phyloP scores from a whole-genome alignment of 1,139 yeast genomes.

The Debaryomycetaceae sp. region DNA sequence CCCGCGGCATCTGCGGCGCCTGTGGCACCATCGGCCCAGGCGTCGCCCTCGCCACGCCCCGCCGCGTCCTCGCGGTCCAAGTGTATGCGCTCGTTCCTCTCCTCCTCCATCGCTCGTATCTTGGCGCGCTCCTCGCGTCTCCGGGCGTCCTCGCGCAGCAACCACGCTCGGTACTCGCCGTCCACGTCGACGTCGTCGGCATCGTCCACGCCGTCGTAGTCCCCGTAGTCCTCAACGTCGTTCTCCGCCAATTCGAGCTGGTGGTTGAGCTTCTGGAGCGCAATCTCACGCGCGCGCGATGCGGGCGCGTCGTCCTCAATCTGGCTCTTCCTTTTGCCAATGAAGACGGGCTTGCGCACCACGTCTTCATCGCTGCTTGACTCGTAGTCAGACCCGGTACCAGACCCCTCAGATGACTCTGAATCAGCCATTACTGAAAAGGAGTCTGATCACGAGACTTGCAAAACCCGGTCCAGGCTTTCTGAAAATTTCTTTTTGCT shows the following conservation, averaged over 20 bases:
- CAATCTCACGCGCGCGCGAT: constrained; percentile 3
- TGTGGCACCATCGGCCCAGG: background rate
- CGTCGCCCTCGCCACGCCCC: background rate
- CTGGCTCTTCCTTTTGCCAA: constrained; percentile 3
- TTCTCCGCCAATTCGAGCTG: constrained; percentile 1
- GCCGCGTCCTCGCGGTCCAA: constrained; percentile 6
- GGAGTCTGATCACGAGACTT: too few relatives aligned
- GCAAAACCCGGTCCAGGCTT: too few relatives aligned
- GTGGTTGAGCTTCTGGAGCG: constrained; percentile 6
- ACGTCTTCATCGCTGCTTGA: constrained; percentile 1
- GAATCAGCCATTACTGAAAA: too few relatives aligned
- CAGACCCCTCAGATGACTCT: background rate
- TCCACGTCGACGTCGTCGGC: constrained; percentile 39
- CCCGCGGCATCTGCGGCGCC: background rate
- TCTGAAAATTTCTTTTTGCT: too few relatives aligned
- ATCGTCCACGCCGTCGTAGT: constrained; percentile 33
- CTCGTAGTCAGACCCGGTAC: too few relatives aligned
- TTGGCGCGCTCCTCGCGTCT: constrained; percentile 24
- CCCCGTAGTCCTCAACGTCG: constrained; percentile 8
- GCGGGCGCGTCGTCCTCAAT: background rate
- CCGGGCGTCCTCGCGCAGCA: constrained; percentile 26
- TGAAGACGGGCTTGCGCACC: constrained; percentile 6
- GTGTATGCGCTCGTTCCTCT: constrained; percentile 18
- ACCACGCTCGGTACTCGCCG: constrained; percentile 35
- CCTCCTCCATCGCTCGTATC: constrained; percentile 19